phyloP scores from a whole-genome alignment of 2,329 filamentous ascomycete genomes.

The Fusarium solani-melongenae region DNA sequence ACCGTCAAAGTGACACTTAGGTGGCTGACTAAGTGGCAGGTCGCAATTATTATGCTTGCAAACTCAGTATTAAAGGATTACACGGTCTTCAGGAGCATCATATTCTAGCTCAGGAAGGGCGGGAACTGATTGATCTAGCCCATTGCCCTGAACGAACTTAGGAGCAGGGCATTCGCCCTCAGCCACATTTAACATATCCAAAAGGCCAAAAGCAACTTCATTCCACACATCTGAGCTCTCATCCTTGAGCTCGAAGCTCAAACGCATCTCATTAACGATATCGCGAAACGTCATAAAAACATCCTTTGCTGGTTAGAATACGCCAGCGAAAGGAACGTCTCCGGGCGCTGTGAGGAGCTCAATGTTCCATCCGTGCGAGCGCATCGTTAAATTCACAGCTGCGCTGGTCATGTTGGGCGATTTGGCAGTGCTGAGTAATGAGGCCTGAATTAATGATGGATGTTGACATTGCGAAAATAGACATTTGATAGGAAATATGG shows the following conservation, averaged over 20 bases:
- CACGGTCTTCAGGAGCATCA: not conserved
- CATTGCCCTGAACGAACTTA: not conserved
- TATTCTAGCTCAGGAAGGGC: not conserved
- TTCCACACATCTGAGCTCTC: not conserved
- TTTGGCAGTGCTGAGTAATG: not conserved
- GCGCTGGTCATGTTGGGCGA: not conserved
- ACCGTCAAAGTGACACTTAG: constrained; percentile 2
- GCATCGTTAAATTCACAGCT: not conserved
- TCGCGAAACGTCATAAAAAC: constrained; percentile 4
- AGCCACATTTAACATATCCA: not conserved
- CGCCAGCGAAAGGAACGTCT: not conserved
- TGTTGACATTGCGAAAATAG: not conserved
- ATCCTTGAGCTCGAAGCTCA: not conserved
- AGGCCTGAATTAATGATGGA: not conserved
- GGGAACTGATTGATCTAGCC: constrained; percentile 1
- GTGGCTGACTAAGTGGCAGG: not conserved
- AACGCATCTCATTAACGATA: constrained; percentile 1
- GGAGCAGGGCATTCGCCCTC: not conserved
- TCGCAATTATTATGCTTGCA: not conserved
- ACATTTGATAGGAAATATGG: not conserved
- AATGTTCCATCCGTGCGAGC: constrained; percentile 5
- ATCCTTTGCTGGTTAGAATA: not conserved
- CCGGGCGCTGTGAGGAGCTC: not conserved
- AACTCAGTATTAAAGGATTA: not conserved
- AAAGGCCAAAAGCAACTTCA: constrained; percentile 10